Percentiles rank a stretch among this genome's conserved stretches.
phyloP scores from a whole-genome alignment of 495 filamentous ascomycete species.

The Penicillium fimorum region DNA sequence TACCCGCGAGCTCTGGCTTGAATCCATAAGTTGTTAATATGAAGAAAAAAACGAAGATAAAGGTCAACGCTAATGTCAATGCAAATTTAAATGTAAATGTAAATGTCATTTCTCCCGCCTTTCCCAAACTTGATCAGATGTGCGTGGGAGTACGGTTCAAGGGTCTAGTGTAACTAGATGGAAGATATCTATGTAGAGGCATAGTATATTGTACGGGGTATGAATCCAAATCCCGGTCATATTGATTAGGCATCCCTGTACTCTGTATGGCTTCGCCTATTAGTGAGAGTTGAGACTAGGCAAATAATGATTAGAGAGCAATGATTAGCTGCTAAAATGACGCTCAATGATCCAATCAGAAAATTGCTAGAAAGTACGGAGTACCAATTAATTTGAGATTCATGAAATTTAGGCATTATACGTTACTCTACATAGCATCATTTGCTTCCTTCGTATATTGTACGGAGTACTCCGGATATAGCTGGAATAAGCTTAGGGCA shows the following conservation, averaged over 20 bases:
- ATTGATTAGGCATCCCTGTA: not conserved
- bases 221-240: not conserved
- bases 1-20: too few relatives aligned
- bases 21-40: too few relatives aligned
- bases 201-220: not conserved
- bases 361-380: too few relatives aligned
- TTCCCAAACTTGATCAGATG: not conserved
- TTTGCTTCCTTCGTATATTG: too few relatives aligned
- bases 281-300: too few relatives aligned
- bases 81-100: not conserved
- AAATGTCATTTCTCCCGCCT: not conserved
- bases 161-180: not conserved
- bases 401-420: too few relatives aligned
- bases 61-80: not conserved
- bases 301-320: not conserved
- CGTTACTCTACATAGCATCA: not conserved
- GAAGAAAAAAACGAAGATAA: not conserved
- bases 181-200: not conserved
- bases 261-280: not conserved
- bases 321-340: slow-evolving; percentile 1
- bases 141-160: not conserved
- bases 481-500: not conserved
- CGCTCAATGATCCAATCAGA: not conserved
- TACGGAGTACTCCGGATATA: not conserved
- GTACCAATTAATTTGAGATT: too few relatives aligned